A percentile compares a stretch with the other conserved stretches of the same genome.
Conservation (phyloP, 257 asterid genomes). For the Solanum tarapatanum region DNA sequence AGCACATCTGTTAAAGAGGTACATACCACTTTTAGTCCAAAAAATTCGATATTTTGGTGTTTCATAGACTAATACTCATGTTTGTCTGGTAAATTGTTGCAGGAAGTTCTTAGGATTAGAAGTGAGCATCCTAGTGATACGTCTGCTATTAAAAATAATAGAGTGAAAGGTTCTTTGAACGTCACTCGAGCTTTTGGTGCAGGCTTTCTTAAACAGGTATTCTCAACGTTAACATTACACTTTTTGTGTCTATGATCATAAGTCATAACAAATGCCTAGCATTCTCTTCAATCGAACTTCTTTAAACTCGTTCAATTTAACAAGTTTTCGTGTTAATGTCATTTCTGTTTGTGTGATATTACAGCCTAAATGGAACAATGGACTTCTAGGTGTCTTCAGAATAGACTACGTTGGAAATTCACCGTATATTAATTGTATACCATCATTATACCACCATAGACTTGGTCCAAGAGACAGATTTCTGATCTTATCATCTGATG, state of each 20-base stretch:
- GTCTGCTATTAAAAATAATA: slow-evolving; percentile 42
- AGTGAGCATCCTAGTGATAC: slow-evolving; percentile 68
- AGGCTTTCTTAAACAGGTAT: slow-evolving; percentile 82
- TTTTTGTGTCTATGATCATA: background rate
- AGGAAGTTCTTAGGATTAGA: slow-evolving; percentile 73
- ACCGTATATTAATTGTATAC: slow-evolving; percentile 72
- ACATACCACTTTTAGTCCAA: background rate
- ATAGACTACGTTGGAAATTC: slow-evolving; percentile 63
- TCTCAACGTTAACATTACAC: background rate
- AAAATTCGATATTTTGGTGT: background rate
- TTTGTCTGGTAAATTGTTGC: background rate
- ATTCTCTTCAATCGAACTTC: background rate
- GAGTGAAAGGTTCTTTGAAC: slow-evolving; percentile 87
- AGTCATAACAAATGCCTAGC: background rate
- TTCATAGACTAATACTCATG: background rate
- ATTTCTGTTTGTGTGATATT: background rate
- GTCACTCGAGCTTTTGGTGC: slow-evolving; percentile 97
- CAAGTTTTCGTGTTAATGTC: background rate
- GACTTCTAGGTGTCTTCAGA: slow-evolving; percentile 73
- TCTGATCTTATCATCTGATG: slow-evolving; percentile 90
- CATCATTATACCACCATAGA: slow-evolving; percentile 70
- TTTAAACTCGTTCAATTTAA: background rate
- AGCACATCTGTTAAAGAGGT: slow-evolving; percentile 79
- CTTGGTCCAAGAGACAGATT: slow-evolving; percentile 58
- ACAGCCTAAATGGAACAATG: slow-evolving; percentile 95